phyloP scores from a whole-genome alignment of 2,329 filamentous ascomycete genomes.

The Penicillium olsonii region DNA sequence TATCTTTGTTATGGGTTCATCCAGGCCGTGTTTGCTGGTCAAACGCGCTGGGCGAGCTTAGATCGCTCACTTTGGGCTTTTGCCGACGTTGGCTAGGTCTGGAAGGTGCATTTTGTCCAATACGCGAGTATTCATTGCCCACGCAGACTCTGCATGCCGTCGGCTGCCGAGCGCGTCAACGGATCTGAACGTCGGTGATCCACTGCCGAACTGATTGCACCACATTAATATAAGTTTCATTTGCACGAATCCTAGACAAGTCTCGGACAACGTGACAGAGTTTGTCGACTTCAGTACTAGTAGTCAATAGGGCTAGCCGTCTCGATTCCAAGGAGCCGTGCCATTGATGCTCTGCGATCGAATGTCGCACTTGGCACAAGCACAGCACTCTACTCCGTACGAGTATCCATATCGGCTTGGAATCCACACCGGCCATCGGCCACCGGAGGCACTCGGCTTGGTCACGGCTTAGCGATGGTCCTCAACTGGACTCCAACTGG shows the following conservation, averaged over 20 bases:
- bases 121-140: not conserved
- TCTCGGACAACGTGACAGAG: not conserved
- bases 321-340: not conserved
- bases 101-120: not conserved
- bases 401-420: not conserved
- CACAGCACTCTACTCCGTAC: not conserved
- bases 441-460: not conserved
- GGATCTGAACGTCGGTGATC: not conserved
- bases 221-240: not conserved
- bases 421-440: not conserved
- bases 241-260: not conserved
- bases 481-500: not conserved
- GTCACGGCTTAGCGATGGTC: not conserved
- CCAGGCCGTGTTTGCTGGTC: not conserved
- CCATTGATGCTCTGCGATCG: not conserved
- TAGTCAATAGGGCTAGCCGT: not conserved
- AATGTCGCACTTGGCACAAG: not conserved
- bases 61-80: not conserved
- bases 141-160: not conserved
- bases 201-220: not conserved
- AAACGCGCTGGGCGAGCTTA: not conserved
- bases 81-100: not conserved
- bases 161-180: not conserved
- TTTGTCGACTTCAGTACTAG: not conserved
- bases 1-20: constrained; percentile 4